Base-by-base conservation (phyloP, 352 stramenopile genomes). In the Phytophthora sansomeana region DNA sequence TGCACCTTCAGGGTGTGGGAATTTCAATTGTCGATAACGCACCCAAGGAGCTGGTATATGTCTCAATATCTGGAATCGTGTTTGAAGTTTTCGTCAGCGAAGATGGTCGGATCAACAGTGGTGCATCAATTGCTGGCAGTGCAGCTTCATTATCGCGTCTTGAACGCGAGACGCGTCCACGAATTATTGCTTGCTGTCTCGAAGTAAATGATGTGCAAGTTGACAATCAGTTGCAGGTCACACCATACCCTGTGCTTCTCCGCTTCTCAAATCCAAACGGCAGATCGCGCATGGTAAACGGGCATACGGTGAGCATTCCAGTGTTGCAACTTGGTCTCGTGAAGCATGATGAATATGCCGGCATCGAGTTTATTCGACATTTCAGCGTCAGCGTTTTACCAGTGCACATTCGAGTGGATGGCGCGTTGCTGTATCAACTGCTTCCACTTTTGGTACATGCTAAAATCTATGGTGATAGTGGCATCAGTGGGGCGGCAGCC, bases 331-430 rank as follows among this genome's bases (percentile, higher is more conserved):
- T 94, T 8, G 81, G 74, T 13, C 58, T 96, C 6, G 87, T 95
- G n/a, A 93, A 93, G 53, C 85, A 96, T 41, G 87, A 95, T 32
- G 85, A 91, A 35, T 95, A 96, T 58, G 78, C 85, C 11, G 87
- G 89, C 4, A 93, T 96, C 67, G 76, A 96, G 33, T 96, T 96
- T 36, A 93, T 96, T 38, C 80, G 84, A 6, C 87, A 95, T 55
- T 94, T 96, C 46, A 93, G 85, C 41, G 70, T 77, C 8, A 83
- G 69, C 9, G 67, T 92, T 56, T 67, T 91, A 6, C 89, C 89
- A 9, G 75, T 96, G 8, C 86, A 94, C 43, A 72, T 94, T 52
- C 87, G 89, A 32, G 85, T 95, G 7, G 89, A 96, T 49, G 89
- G 89, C 13, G 85, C 89, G 8, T 67, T 96, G 33, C 72, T 95